Evolutionary conservation across 768 basidiomycete species (phyloP), one percentile per base, ranked within the genome.

Genomic region (Hericium erinaceus): DNA sequence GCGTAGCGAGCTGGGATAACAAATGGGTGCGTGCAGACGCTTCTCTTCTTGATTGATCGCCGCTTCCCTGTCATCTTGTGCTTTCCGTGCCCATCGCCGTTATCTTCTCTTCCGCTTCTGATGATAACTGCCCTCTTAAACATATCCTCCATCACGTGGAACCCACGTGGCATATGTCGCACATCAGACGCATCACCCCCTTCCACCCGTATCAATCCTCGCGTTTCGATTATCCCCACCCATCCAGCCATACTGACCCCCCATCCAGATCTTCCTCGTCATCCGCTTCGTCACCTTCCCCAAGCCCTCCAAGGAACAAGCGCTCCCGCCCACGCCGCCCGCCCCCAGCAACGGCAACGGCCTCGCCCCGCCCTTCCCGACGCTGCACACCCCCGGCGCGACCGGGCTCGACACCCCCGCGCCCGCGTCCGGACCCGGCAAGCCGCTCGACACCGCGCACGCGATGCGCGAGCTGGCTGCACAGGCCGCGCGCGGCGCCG

Each of bases 1-100:
- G 67, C 22, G 69, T 88, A 2, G 83, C 72, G 11, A 72, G 77
- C 5, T 91, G 89, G 89, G 87, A 89, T 54, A 71, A 83, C 38
- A 91, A 91, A 79, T 90, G 88, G 88, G 87, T 86, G 63, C 49
- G 81, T 70, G 20, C 16, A 33, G 26, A 26, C 33, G 33, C 33
- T 33, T 33, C 33, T 33, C 33, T 33, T 33, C 33, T 33, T 33
- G 33, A 33, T 33, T 33, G 28, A 33, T 33, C 33, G 33, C 33
- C 33, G 33, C 33, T 33, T 33, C 33, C 33, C 33, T 33, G 33
- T 16, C 6, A 40, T 13, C 20, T 39, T 16, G 20, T 33, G 10
- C 10, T 18, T 1, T 18, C 18, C 11, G 8, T 33, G 33, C 33
- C 26, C 44, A 2, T 46, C 44, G 9, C 15, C 20, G 16, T 7